These are phyloP conservation scores for Leccinum olivaceopallidum DNA, from an alignment of 768 basidiomycete species.

Conservation along the genomic window DNA sequence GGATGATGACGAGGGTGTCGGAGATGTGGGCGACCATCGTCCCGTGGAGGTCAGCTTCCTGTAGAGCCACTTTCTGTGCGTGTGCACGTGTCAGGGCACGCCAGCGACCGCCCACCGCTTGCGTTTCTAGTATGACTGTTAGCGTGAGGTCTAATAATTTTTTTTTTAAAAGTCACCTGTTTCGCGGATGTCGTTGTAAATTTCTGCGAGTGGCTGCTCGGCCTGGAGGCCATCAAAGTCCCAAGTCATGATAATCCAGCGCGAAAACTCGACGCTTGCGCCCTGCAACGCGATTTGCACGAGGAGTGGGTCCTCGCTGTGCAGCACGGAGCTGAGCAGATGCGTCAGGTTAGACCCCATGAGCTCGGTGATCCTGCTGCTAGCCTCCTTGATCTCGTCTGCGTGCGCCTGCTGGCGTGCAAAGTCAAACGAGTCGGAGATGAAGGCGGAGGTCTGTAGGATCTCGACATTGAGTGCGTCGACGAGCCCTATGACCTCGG, in stretches of 20 bases:
- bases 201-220: constrained; percentile 29
- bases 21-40: constrained; percentile 46
- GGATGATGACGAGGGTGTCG: constrained; percentile 43
- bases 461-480: constrained; percentile 50
- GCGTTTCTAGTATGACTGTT: constrained; percentile 39
- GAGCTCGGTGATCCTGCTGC: constrained; percentile 31
- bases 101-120: constrained; percentile 56
- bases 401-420: constrained; percentile 19
- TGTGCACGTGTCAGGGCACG: constrained; percentile 53
- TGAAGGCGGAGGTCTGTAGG: constrained; percentile 44
- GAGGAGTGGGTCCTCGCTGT: constrained; percentile 39
- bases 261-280: constrained; percentile 32
- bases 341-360: constrained; percentile 31
- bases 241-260: constrained; percentile 38
- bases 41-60: constrained; percentile 33
- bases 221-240: constrained; percentile 33
- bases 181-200: constrained; percentile 43
- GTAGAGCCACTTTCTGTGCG: constrained; percentile 34
- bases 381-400: constrained; percentile 32
- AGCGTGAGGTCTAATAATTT: neutral
- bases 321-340: constrained; percentile 25
- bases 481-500: constrained; percentile 41
- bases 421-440: constrained; percentile 42
- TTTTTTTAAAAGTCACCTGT: no score
- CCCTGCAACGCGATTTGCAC: constrained; percentile 40